These are phyloP conservation scores for Candida montana DNA, from an alignment of 805 yeast species.

Conservation along the genomic window DNA sequence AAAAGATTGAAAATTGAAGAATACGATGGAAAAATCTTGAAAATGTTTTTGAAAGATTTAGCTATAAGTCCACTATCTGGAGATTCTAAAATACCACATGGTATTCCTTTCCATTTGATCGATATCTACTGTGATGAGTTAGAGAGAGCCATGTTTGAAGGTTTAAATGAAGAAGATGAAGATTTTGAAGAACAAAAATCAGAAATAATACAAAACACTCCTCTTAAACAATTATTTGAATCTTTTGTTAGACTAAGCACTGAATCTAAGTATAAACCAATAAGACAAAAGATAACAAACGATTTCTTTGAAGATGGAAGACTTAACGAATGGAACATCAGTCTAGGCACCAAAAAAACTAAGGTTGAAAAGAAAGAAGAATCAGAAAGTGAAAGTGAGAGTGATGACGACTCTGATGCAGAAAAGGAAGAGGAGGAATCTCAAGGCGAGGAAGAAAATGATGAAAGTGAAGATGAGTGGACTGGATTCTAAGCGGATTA, in stretches of 20 bases:
- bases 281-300: slow-evolving; percentile 57
- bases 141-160: slow-evolving; percentile 55
- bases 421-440: slow-evolving; percentile 31
- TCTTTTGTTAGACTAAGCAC: slow-evolving; percentile 54
- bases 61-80: slow-evolving; percentile 49
- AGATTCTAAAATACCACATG: slow-evolving; percentile 56
- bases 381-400: slow-evolving; percentile 18
- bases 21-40: slow-evolving; percentile 50
- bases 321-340: slow-evolving; percentile 58
- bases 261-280: slow-evolving; percentile 51
- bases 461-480: slow-evolving; percentile 37
- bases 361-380: slow-evolving; percentile 23
- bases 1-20: slow-evolving; percentile 44
- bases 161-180: slow-evolving; percentile 38
- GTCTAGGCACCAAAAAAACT: slow-evolving; percentile 23
- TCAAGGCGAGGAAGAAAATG: slow-evolving; percentile 22
- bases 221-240: slow-evolving; percentile 48
- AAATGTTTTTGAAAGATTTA: slow-evolving; percentile 38
- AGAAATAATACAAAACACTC: slow-evolving; percentile 39
- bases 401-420: slow-evolving; percentile 12
- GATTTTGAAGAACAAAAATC: slow-evolving; percentile 24
- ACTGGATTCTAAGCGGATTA: no score
- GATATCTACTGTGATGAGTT: slow-evolving; percentile 85
- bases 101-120: slow-evolving; percentile 77
- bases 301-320: slow-evolving; percentile 65